These are phyloP conservation scores for Samsoniella hepiali DNA, from an alignment of 2,329 filamentous ascomycete genomes.

Conservation along the genomic window DNA sequence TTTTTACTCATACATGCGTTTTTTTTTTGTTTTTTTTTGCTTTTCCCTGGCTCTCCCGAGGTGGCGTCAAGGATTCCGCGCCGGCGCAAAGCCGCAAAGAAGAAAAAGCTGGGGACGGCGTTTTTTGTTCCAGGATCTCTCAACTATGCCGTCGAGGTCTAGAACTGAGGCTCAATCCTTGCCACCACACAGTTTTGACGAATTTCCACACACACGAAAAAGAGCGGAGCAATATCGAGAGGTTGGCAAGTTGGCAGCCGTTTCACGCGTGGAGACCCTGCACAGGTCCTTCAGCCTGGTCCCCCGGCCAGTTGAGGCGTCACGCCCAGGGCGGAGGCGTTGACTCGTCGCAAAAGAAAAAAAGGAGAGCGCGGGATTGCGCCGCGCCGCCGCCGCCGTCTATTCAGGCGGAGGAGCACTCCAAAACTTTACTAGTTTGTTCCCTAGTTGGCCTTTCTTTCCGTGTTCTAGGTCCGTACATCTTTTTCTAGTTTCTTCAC, in stretches of 20 bases:
- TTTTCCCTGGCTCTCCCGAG: too few species aligned
- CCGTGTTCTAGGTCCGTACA: too few species aligned
- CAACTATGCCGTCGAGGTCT: too few species aligned
- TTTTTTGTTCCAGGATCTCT: too few species aligned
- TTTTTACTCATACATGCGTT: too few species aligned
- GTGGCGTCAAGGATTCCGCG: not conserved
- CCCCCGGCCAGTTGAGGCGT: conserved; percentile 2
- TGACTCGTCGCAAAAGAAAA: not conserved
- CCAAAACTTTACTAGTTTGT: too few species aligned
- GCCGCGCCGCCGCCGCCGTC: not conserved
- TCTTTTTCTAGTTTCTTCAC: not conserved
- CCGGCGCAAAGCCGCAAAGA: not conserved
- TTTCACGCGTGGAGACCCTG: conserved; percentile 11
- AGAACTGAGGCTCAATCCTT: not conserved
- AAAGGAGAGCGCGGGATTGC: not conserved
- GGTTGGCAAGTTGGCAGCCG: not conserved
- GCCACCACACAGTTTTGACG: not conserved
- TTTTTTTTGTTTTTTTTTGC: not conserved
- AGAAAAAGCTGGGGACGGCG: too few species aligned
- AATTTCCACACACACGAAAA: not conserved
- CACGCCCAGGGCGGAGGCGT: not conserved
- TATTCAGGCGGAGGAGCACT: too few species aligned
- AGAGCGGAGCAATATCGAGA: not conserved
- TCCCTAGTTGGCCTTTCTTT: too few species aligned
- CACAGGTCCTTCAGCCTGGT: not conserved